Evolutionary conservation across 345 rosid genomes (phyloP), one percentile per base, ranked within the genome.

Genomic region (Dipteronia sinensis): DNA sequence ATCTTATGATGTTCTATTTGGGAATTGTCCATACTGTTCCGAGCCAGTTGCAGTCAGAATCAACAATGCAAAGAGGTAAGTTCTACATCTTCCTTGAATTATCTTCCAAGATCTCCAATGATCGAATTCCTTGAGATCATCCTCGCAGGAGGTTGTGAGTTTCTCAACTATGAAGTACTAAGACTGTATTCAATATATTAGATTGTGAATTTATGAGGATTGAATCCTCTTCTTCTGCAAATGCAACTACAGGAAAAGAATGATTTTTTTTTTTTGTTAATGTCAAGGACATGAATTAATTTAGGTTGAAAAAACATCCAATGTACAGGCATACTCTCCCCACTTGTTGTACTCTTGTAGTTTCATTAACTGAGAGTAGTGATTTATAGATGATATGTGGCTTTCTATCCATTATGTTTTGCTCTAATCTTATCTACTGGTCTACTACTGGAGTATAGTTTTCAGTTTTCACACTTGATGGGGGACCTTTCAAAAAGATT

Each of bases 1-100:
- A 86, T 91, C 97, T 76, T 91, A 84, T 75, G 86, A 95, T 86
- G 91, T 93, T 80, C 87, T 90, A 34, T 90, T 91, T 56, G 91
- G 98, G 22, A 88, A 90, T 58, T 93, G 98, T 74, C 95, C 97
- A 1, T 90, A 88, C 81, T 91, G 97, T 71, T 95, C 89, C 42
- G 93, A 89, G 73, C 88, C 93, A 7, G 85, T 90, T 5, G 98
- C 97, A n/a, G 89, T 91, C 77, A 94, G 87, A 81, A 79, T 84
- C 82, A 82, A 71, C 77, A 27, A 46, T 76, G 19, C 80, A n/a
- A 83, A 75, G 85, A 84, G 81, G 62, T 84, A 67, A 42, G 56
- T n/a, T 27, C 6, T 55, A 11, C 22, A 27, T 25, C 34, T 34
- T 25, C 10, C 38, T 10, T 22, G 0, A 10, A 15, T 16, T 31